Base-by-base conservation (phyloP, 2,329 filamentous ascomycete genomes). In the Sporothrix euskadiensis region DNA sequence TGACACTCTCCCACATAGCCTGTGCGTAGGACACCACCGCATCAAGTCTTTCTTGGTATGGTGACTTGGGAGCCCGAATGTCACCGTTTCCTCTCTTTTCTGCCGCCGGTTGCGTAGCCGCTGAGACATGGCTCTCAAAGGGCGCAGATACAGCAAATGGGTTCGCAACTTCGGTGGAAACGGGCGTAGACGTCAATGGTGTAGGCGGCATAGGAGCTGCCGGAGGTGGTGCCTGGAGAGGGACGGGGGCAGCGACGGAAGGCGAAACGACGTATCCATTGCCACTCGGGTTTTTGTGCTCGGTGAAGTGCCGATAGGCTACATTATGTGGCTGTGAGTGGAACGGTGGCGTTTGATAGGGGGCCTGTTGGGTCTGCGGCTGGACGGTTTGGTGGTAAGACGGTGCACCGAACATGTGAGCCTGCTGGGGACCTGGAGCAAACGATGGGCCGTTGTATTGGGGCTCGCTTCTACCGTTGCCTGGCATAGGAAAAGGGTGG, bases 1-100 rank as follows among this genome's bases (percentile, higher is more conserved):
- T 85, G 2, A 90, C 86, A 30, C 83, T 81, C 75, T 87, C 86
- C 91, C 91, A 94, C 49, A 91, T 81, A 32, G 89, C 87, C 74
- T 26, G 19, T 4, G 61, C 5, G 39, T 47, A 66, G 2, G 12
- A n/a, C 1, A 30, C 39, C 39, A 66, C 9, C 6, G 16, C 61
- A 19, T 66, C 61, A 19, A 66, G 61, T 39, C 61, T 52, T 6
- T n/a, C 16, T 9, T 49, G 26, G 65, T 68, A 68, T 8, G 63
- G 63, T 22, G 59, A 26, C 39, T 65, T 65, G 1, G n/a, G 35
- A n/a, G 35, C n/a, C 22, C 26, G 7, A 12, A n/a, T 7, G 16
- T 35, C 30, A n/a, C 26, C 10, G 59, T 39, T 56, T n/a, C 9
- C 35, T 26, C 9, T 35, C 30, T 9, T n/a, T 59, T 7, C 30